These are phyloP conservation scores for Cordia subcordata DNA, from an alignment of 257 asterid species.

Conservation along the genomic window DNA sequence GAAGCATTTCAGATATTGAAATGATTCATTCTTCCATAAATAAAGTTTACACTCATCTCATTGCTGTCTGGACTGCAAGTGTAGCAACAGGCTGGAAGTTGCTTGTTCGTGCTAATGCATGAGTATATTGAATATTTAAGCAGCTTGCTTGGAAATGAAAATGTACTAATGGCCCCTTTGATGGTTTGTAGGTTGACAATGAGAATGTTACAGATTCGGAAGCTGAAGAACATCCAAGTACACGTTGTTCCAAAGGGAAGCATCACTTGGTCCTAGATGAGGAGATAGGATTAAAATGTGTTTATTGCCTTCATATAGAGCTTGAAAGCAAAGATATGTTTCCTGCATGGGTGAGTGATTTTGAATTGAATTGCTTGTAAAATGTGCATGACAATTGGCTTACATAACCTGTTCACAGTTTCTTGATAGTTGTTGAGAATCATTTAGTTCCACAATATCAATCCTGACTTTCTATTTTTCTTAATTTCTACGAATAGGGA, in stretches of 20 bases:
- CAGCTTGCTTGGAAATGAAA: background rate
- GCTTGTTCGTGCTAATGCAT: no score
- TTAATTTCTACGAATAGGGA: constrained; percentile 21
- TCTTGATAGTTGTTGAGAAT: no score
- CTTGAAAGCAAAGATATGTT: constrained; percentile 31
- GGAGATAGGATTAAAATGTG: constrained; percentile 36
- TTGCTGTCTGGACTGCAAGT: no score
- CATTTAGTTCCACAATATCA: no score
- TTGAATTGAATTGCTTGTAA: background rate
- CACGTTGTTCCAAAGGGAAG: constrained; percentile 28
- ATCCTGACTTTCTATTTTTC: no score
- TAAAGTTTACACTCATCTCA: no score
- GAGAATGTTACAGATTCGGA: constrained; percentile 7
- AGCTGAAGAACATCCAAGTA: constrained; percentile 19
- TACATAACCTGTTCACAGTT: no score
- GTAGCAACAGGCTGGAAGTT: no score
- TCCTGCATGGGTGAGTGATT: constrained; percentile 47
- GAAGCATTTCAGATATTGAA: no score
- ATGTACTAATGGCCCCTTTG: background rate
- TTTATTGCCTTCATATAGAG: constrained; percentile 26
- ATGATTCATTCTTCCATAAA: no score
- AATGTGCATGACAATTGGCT: no score
- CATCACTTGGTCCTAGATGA: constrained; percentile 36
- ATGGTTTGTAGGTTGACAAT: constrained; percentile 20
- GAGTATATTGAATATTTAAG: no score